Evolutionary conservation across 2,329 filamentous ascomycete genomes (phyloP), one percentile per base, ranked within the genome.

Genomic region (Aspergillus brasiliensis): DNA sequence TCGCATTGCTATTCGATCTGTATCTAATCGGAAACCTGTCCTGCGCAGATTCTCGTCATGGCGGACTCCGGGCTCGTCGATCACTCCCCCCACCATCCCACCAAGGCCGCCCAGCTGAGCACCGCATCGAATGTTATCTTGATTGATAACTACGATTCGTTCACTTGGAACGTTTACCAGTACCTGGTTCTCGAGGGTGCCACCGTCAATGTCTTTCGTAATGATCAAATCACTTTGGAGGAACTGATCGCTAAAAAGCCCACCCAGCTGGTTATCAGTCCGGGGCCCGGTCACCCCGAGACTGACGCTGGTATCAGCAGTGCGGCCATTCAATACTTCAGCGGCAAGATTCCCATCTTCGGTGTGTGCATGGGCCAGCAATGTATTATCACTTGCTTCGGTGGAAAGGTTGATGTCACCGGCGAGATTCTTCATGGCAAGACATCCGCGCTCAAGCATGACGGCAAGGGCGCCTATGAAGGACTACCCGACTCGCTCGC

Each of bases 341-440:
- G 90, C 28, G 95, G 95, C 67, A 98, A 97, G 79, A 91, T 99
- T 51, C 95, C 95, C 10, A 87, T 99, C 13, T 86, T 99, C 55
- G 95, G 95, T n/a, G 95, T 99, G 28, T 99, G 95, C 74, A 98
- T 99, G 94, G 95, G 95, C 68, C 89, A 97, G 88, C 95, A 99
- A 82, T 99, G 95, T 78, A 98, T 99, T 66, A 94, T 96, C 73
- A 91, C 95, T 57, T 88, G 92, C 31, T 98, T 96, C 71, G 95
- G 95, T 51, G 95, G 95, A 62, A 88, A 90, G 53, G 95, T 99
- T 52, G 89, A 89, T 73, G 94, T 92, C 60, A 96, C 95, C 8
- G 95, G 95, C 25, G 95, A 99, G 79, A 97, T 97, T 71, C 82
- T 99, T 57, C 95, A 99, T 72, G 95, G 95, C 69, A 99, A 99